These are phyloP conservation scores for Glomus cerebriforme DNA, from an alignment of 192 early-diverging fungal species.

Conservation along the genomic window DNA sequence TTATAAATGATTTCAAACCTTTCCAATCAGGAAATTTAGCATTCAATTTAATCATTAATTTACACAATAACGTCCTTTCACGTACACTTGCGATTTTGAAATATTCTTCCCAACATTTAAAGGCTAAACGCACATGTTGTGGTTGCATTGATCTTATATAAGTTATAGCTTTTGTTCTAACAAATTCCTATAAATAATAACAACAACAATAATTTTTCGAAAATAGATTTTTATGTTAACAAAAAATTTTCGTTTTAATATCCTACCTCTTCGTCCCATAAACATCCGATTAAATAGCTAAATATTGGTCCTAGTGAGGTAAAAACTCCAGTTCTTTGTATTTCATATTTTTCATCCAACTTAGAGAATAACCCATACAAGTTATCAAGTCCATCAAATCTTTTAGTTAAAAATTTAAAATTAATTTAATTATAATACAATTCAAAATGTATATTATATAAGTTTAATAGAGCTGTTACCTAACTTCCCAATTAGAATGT, in stretches of 20 bases:
- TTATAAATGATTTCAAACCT: constrained; percentile 3
- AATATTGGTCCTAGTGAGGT: constrained; percentile 54
- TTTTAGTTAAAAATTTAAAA: constrained; percentile 6
- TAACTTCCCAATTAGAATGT: constrained; percentile 52
- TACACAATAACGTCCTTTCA: constrained; percentile 42
- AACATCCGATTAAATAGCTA: constrained; percentile 54
- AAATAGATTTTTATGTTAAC: too few relatives aligned
- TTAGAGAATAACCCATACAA: constrained; percentile 61
- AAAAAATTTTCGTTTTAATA: not conserved
- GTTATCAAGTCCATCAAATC: constrained; percentile 54
- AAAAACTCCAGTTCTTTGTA: constrained; percentile 39
- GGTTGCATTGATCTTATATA: constrained; percentile 51
- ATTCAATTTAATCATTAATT: constrained; percentile 58
- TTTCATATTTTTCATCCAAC: constrained; percentile 49
- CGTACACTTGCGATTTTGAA: constrained; percentile 45
- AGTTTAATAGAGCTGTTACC: constrained; percentile 29
- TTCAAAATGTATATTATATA: not conserved
- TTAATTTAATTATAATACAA: not conserved
- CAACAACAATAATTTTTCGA: too few relatives aligned
- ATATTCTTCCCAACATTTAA: constrained; percentile 61
- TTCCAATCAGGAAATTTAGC: constrained; percentile 58
- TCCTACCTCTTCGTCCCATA: constrained; percentile 58
- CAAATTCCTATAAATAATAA: constrained; percentile 44
- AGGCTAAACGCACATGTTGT: constrained; percentile 48
- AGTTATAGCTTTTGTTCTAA: constrained; percentile 53